A percentile compares a stretch with the other conserved stretches of the same genome.
Evolutionary conservation across 179 eudicot species (phyloP).

Genomic region (Drosera spatulata): DNA sequence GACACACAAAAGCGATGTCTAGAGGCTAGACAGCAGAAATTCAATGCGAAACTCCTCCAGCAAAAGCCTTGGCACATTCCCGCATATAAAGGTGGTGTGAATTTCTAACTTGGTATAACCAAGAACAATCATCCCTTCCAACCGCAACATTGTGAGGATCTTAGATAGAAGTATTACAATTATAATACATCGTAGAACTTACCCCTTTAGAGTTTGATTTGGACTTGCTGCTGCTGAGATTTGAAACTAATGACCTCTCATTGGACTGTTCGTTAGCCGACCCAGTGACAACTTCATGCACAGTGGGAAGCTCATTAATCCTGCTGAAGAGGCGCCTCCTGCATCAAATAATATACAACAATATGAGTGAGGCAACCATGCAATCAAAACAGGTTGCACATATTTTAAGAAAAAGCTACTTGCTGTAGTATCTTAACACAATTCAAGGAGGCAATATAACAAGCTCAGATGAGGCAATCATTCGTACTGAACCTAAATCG

Average conservation of each 20-base stretch:
- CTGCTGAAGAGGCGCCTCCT: conserved; percentile 54
- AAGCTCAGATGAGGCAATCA: too few relatives aligned
- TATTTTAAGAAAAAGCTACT: neutral
- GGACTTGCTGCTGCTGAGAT: conserved; percentile 45
- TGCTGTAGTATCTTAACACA: too few relatives aligned
- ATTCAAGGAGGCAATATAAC: too few relatives aligned
- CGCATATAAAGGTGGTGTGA: too few relatives aligned
- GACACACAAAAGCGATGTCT: too few relatives aligned
- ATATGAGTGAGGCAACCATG: neutral
- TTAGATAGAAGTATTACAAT: neutral
- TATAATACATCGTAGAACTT: conserved; percentile 1
- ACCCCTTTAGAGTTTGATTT: conserved; percentile 48
- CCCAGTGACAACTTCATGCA: conserved; percentile 53
- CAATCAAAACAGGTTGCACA: neutral
- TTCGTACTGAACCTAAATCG: too few relatives aligned
- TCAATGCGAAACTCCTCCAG: too few relatives aligned
- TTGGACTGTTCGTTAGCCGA: conserved; percentile 33
- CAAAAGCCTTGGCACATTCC: too few relatives aligned
- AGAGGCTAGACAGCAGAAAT: too few relatives aligned
- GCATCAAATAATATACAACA: conserved; percentile 6
- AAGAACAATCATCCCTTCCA: too few relatives aligned
- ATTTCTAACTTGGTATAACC: too few relatives aligned
- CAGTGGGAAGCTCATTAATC: conserved; percentile 53
- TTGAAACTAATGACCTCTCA: conserved; percentile 38
- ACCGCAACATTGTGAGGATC: too few relatives aligned